Evolutionary conservation across 2,329 filamentous ascomycete species (phyloP), one percentile per base, ranked within the genome.

Genomic region (Calonectria pauciramosa): DNA sequence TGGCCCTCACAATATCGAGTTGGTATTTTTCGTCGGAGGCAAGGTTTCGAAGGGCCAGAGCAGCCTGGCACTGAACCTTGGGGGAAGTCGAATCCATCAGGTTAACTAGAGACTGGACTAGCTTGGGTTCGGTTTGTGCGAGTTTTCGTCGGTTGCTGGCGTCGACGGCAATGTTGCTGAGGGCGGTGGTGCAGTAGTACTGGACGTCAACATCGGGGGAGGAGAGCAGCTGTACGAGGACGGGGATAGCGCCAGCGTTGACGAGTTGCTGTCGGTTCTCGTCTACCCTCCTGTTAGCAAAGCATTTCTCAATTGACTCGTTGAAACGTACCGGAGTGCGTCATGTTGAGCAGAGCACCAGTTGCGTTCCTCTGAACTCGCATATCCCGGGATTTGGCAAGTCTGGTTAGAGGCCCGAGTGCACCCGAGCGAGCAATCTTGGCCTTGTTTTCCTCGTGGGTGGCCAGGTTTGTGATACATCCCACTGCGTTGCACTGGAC

Each of bases 21-120:
- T 99, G 97, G 83, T 99, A 99, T 84, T 98, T 98, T 85, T 99
- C 97, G 84, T 99, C 97, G 18, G 97, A 99, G 6, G 97, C 97
- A 67, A 99, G 89, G 83, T 99, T 99, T 81, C 97, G 93, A 66
- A 99, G 91, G 32, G 97, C 97, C 54, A 99, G 89, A 28, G 97
- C 97, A 68, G 97, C 97, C 87, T 99, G 97, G 83, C 97, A 99
- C 85, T 99, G 97, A 14, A 99, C 97, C 85, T 99, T 99, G 63
- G 96, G 96, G 1, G 96, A 98, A 23, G 95, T 96, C 0, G 96
- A 98, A 84, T 98, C 96, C 96, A 99, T 99, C 32, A 99, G 89
- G 81, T 97, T 95, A 68, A 99, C 97, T 64, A 99, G 89, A 11
- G 95, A 98, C 83, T 98, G 95, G 30, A 99, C 96, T 32, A 99